Evolutionary conservation across 2,329 filamentous ascomycete genomes (phyloP), one percentile per base, ranked within the genome.

Genomic region (Neospermospora avenae): DNA sequence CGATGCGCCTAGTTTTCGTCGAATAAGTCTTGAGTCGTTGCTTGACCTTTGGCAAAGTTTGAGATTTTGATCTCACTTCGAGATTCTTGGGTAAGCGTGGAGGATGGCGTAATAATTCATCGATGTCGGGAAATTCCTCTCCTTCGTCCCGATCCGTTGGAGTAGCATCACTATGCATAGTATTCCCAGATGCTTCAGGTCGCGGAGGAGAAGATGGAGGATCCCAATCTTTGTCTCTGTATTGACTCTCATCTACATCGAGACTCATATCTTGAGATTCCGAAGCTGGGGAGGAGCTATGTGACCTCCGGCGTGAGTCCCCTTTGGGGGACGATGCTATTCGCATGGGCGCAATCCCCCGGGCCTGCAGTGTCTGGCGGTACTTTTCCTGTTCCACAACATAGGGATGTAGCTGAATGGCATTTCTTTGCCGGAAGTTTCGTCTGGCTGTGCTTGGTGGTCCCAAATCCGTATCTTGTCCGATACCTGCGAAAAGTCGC

Each of bases 371-470:
- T 11, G 62, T 66, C 42, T 61, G 67, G 25, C 69, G 64, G 53
- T 73, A 72, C 46, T 67, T 70, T 31, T 70, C 66, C 48, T 71
- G 67, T 57, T 74, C 72, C 18, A 73, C 39, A 42, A 65, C 54
- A 60, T 72, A 74, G 1, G 72, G 72, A 54, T 73, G 70, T 14
- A 73, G 56, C 44, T 74, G 72, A 51, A 72, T 71, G 16, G 66
- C 63, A 53, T 70, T 73, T 39, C 72, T 62, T 58, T 71, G 61
- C 4, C 72, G 67, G 31, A 73, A 51, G 18, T 58, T 55, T 8
- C 70, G 68, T 59, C 54, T 62, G 18, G 42, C 48, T 6, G 57
- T 57, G 37, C 54, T 49, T 22, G 41, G 37, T 31, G 49, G 39
- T 31, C 57, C 51, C 25, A 28, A 8, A 4, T 48, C 16, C 7